These are phyloP conservation scores for Phytophthora quininea DNA, from an alignment of 352 stramenopile genomes.

Conservation along the genomic window DNA sequence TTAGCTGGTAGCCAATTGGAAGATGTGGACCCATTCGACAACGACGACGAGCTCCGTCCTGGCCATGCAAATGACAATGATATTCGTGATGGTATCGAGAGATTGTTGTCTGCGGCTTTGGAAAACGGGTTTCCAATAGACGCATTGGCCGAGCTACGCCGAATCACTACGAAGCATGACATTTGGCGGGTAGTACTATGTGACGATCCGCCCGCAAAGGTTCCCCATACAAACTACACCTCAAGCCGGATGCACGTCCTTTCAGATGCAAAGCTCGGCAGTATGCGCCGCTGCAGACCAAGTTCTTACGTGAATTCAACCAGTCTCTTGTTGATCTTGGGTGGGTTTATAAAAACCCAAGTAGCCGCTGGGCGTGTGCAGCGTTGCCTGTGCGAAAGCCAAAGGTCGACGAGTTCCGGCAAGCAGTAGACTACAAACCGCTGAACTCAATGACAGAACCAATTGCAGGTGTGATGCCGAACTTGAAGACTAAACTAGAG, in stretches of 20 bases:
- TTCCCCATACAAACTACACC: conserved; percentile 10
- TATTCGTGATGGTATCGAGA: conserved; percentile 1
- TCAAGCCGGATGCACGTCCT: conserved; percentile 2
- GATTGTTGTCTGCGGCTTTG: not conserved
- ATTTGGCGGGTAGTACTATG: conserved; percentile 12
- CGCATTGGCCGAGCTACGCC: not conserved
- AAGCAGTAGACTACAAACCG: conserved; percentile 9
- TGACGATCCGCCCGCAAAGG: conserved; percentile 5
- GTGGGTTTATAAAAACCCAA: conserved; percentile 5
- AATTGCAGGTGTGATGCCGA: conserved; percentile 16
- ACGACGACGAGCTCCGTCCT: conserved; percentile 1
- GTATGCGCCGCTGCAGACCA: conserved; percentile 7
- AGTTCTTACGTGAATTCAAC: conserved; percentile 13
- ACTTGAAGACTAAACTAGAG: conserved; percentile 14
- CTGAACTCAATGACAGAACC: conserved; percentile 18
- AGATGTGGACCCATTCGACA: conserved; percentile 3
- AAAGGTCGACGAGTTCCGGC: not conserved
- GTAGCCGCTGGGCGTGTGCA: conserved; percentile 1
- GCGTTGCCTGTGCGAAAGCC: conserved; percentile 2
- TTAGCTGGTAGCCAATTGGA: conserved; percentile 2
- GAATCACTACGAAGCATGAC: conserved; percentile 1
- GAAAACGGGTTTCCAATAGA: not conserved
- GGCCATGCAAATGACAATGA: not conserved
- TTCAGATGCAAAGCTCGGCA: conserved; percentile 13
- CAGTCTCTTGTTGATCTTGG: conserved; percentile 3